Percentiles rank a stretch among this genome's conserved stretches.
These are phyloP conservation scores for Coccomyxa subellipsoidea DNA, from an alignment of 163 green algal genomes.

Conservation along the genomic window DNA sequence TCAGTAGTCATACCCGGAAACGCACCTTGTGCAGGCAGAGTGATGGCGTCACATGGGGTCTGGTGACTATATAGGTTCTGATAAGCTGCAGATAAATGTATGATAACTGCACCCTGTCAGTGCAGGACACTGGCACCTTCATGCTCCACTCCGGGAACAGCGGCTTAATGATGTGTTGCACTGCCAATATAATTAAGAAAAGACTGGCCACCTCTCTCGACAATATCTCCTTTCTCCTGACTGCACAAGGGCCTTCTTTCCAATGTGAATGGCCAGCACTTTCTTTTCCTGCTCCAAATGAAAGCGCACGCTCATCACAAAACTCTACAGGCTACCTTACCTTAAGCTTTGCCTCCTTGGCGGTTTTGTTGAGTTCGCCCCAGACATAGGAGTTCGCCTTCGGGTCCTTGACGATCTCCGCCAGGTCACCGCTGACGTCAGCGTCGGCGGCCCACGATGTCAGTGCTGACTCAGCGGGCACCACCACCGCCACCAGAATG, in stretches of 20 bases:
- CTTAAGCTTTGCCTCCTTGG: conserved; percentile 57
- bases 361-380: conserved; percentile 35
- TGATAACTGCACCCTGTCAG: conserved; percentile 39
- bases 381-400: conserved; percentile 51
- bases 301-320: not conserved
- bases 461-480: conserved; percentile 50
- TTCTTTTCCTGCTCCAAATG: not conserved
- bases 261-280: not conserved
- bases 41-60: no score
- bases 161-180: not conserved
- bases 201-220: no score
- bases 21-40: no score
- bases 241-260: no score
- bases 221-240: no score
- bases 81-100: no score
- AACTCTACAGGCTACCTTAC: not conserved
- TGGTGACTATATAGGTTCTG: no score
- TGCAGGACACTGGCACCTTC: no score
- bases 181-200: conserved; percentile 35
- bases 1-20: no score
- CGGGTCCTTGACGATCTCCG: conserved; percentile 36
- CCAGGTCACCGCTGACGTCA: conserved; percentile 31
- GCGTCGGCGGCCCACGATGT: conserved; percentile 34
- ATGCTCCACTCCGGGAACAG: no score
- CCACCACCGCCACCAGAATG: conserved; percentile 71